Evolutionary conservation across 352 stramenopile species (phyloP).

Genomic region (Globisporangium paroecandrum): DNA sequence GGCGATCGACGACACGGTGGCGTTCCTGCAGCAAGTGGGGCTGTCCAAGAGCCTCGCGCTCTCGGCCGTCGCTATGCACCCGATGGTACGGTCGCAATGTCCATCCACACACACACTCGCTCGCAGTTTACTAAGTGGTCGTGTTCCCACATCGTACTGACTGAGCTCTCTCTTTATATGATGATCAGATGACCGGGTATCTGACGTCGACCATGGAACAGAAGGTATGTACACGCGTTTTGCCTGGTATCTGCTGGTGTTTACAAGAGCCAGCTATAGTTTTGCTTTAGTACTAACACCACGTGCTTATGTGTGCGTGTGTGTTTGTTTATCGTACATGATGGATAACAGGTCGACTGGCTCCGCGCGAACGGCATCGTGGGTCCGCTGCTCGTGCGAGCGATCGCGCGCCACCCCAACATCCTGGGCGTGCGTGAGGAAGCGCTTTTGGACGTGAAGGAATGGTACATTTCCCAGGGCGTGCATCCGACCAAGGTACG

Average conservation of each 20-base stretch:
- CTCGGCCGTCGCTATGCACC: constrained; percentile 29
- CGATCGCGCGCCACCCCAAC: constrained; percentile 35
- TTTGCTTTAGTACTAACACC: neutral
- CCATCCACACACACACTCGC: neutral
- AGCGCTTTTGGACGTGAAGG: constrained; percentile 23
- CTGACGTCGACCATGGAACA: constrained; percentile 28
- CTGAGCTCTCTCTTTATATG: constrained; percentile 2
- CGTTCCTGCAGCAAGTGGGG: constrained; percentile 30
- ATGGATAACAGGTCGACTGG: constrained; percentile 26
- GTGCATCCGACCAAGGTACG: constrained; percentile 29
- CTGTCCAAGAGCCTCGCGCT: constrained; percentile 31
- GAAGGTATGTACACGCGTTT: constrained; percentile 25
- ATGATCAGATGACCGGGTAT: constrained; percentile 28
- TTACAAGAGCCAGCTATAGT: neutral
- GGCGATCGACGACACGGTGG: constrained; percentile 24
- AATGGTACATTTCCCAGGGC: constrained; percentile 40
- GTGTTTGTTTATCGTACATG: neutral
- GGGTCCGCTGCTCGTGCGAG: constrained; percentile 25
- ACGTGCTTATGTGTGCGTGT: neutral
- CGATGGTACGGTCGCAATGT: constrained; percentile 21
- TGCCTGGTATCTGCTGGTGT: neutral
- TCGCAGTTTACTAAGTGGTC: neutral
- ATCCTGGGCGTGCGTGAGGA: constrained; percentile 35
- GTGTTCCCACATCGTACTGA: neutral
- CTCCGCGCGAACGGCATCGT: constrained; percentile 31